phyloP scores from a whole-genome alignment of 202 grass and related monocot species.

The Schoenoplectus triqueter region DNA sequence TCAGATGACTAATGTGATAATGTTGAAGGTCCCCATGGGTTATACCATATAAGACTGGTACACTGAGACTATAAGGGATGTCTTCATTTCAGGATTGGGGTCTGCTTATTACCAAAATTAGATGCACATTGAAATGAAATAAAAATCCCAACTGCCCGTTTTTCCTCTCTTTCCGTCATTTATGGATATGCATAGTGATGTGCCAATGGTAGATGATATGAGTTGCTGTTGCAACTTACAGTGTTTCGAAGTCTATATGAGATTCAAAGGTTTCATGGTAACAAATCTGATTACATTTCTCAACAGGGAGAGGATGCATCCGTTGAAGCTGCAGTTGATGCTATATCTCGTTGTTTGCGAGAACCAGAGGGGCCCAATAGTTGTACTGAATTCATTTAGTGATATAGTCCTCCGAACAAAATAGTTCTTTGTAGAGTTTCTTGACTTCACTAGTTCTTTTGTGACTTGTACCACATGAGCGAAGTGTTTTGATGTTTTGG shows the following conservation, averaged over 20 bases:
- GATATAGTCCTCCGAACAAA: not conserved
- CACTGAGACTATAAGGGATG: not conserved
- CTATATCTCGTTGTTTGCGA: slow-evolving; percentile 78
- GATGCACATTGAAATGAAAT: too few relatives aligned
- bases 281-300: not conserved
- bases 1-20: not conserved
- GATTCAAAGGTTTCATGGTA: not conserved
- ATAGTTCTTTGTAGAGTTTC: not conserved
- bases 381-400: slow-evolving; percentile 61
- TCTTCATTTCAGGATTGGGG: not conserved
- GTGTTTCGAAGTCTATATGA: not conserved
- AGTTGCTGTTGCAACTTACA: not conserved
- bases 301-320: slow-evolving; percentile 93
- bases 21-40: not conserved
- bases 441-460: not conserved
- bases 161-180: not conserved
- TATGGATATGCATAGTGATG: not conserved
- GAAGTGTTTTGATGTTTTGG: not conserved
- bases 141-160: too few relatives aligned
- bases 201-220: not conserved
- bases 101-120: not conserved
- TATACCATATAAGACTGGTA: not conserved
- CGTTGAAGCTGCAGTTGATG: slow-evolving; percentile 81
- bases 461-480: too few relatives aligned
- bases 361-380: slow-evolving; percentile 66